Evolutionary conservation across 2,329 filamentous ascomycete species (phyloP).

Genomic region (Pseudogymnoascus sp.): DNA sequence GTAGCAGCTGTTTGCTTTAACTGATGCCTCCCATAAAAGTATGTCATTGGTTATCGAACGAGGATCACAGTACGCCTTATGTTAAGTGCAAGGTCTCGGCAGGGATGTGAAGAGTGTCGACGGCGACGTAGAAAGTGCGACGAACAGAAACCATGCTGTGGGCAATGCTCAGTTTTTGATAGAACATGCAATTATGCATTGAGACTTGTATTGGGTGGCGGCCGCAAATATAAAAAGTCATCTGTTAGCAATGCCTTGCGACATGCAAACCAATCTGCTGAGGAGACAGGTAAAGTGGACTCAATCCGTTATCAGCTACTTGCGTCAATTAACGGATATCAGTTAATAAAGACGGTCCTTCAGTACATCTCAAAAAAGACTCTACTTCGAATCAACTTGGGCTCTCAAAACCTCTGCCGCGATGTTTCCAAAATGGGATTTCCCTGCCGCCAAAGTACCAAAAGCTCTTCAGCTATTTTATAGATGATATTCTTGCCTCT

Average conservation of each 20-base stretch:
- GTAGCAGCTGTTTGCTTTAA: neutral
- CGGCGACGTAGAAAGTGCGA: conserved; percentile 20
- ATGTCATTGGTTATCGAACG: neutral
- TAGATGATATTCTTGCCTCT: conserved; percentile 18
- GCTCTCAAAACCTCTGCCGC: conserved; percentile 8
- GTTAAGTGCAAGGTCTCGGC: conserved; percentile 16
- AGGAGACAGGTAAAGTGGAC: neutral
- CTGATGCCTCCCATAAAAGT: neutral
- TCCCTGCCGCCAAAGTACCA: conserved; percentile 18
- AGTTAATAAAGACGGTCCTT: neutral
- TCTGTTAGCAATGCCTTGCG: neutral
- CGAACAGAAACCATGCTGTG: conserved; percentile 18
- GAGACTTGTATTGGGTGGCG: neutral
- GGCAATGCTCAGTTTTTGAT: conserved; percentile 14
- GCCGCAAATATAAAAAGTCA: neutral
- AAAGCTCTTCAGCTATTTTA: conserved; percentile 17
- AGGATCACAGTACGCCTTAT: neutral
- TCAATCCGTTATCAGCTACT: neutral
- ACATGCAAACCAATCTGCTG: neutral
- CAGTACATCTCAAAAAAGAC: neutral
- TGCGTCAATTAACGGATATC: neutral
- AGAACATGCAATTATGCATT: conserved; percentile 15
- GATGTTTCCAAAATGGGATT: conserved; percentile 17
- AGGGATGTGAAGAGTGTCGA: conserved; percentile 21
- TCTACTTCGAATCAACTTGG: neutral